Evolutionary conservation across 148 eudicot genomes (phyloP).

Genomic region (Silene uniflora): DNA sequence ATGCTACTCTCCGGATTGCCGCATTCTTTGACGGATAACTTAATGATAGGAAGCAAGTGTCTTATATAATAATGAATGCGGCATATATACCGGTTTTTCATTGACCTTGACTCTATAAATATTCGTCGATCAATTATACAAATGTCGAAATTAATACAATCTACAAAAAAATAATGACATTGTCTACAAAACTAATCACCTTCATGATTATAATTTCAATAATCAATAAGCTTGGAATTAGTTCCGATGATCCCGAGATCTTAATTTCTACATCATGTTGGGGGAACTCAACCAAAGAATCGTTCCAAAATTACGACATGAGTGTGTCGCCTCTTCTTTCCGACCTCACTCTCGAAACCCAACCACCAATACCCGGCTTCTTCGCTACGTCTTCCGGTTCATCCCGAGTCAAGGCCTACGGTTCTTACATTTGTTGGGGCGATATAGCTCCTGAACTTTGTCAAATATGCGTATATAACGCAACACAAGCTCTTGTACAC

Average conservation of each 20-base stretch:
- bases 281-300: conserved; percentile 16
- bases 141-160: background rate
- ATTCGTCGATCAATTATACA: too few relatives aligned
- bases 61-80: background rate
- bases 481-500: background rate
- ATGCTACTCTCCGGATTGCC: background rate
- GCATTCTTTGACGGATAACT: background rate
- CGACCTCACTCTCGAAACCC: too few relatives aligned
- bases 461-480: too few relatives aligned
- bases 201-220: conserved; percentile 1
- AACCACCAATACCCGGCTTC: too few relatives aligned
- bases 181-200: background rate
- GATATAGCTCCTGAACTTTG: too few relatives aligned
- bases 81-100: background rate
- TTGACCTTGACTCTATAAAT: background rate
- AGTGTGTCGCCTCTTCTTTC: too few relatives aligned
- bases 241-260: background rate
- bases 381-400: too few relatives aligned
- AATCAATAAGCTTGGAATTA: background rate
- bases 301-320: too few relatives aligned
- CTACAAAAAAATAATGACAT: background rate
- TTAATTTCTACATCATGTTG: background rate
- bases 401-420: too few relatives aligned
- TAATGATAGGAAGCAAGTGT: background rate
- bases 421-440: too few relatives aligned